Evolutionary conservation across 129 eudicot genomes (phyloP).

Genomic region (Kitagawia praeruptora): DNA sequence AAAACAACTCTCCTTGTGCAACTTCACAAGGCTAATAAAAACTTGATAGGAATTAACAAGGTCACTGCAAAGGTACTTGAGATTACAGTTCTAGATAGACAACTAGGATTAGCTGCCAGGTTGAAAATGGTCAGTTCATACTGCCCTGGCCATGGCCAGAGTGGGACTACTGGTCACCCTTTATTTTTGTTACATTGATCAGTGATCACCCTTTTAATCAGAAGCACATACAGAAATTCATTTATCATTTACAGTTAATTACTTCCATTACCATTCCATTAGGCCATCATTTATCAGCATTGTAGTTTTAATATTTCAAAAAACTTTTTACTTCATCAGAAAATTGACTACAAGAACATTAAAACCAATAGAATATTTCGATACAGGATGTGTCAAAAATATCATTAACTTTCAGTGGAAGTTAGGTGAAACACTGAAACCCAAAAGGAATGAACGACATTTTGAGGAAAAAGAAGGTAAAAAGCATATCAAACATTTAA

Average conservation of each 20-base stretch:
- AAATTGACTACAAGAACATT: not conserved
- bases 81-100: not conserved
- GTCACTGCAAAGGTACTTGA: not conserved
- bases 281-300: too few relatives aligned
- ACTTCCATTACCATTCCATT: too few relatives aligned
- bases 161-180: too few relatives aligned
- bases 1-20: not conserved
- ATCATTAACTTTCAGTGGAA: not conserved
- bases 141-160: not conserved
- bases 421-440: not conserved
- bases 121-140: not conserved
- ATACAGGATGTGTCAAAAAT: not conserved
- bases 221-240: too few relatives aligned
- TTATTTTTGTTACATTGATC: too few relatives aligned
- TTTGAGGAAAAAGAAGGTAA: not conserved
- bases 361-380: not conserved
- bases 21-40: not conserved
- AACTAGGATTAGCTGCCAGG: not conserved
- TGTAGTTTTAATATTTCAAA: not conserved
- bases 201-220: too few relatives aligned
- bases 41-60: not conserved
- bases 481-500: not conserved
- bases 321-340: not conserved
- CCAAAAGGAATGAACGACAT: not conserved
- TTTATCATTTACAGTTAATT: too few relatives aligned